Percentiles rank a stretch among this genome's conserved stretches.
Evolutionary conservation across 2,329 filamentous ascomycete species (phyloP).

Genomic region (Phyllosticta citrichinensis): DNA sequence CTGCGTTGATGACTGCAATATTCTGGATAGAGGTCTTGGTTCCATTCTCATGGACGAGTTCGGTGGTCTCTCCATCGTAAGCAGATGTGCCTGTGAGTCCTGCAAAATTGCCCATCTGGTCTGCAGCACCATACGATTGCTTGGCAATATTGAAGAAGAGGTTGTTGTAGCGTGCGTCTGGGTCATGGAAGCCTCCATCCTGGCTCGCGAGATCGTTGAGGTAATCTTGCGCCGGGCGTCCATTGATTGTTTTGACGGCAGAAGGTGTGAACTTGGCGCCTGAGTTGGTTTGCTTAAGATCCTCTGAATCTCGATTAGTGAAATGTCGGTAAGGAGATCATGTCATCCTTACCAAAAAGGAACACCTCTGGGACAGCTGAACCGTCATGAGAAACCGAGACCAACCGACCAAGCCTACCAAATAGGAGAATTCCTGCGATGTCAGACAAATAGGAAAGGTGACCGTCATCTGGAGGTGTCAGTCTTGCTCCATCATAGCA

Average conservation of each 20-base stretch:
- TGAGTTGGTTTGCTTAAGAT: slow-evolving; percentile 19
- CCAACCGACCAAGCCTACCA: slow-evolving; percentile 17
- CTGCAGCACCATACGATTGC: slow-evolving; percentile 15
- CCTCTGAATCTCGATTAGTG: slow-evolving; percentile 12
- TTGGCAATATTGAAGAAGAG: slow-evolving; percentile 27
- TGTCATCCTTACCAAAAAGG: slow-evolving; percentile 10
- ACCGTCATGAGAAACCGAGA: slow-evolving; percentile 28
- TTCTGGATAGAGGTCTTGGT: slow-evolving; percentile 23
- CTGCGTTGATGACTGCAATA: slow-evolving; percentile 20
- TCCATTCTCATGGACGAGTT: slow-evolving; percentile 27
- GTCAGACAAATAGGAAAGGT: not conserved
- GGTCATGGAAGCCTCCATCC: slow-evolving; percentile 26
- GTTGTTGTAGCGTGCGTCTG: slow-evolving; percentile 31
- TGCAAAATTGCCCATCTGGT: not conserved
- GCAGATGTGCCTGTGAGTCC: slow-evolving; percentile 2
- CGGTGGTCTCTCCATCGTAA: slow-evolving; percentile 26
- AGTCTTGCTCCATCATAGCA: not conserved
- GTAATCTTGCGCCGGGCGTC: slow-evolving; percentile 22
- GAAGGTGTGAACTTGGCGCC: slow-evolving; percentile 24
- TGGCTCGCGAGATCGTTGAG: slow-evolving; percentile 23
- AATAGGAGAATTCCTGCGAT: not conserved
- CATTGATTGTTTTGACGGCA: slow-evolving; percentile 29
- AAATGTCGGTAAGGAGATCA: not conserved
- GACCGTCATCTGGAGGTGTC: not conserved
- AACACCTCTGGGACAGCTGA: slow-evolving; percentile 27